Base-by-base conservation (phyloP, 495 filamentous ascomycete species). In the Pyronema domesticum region DNA sequence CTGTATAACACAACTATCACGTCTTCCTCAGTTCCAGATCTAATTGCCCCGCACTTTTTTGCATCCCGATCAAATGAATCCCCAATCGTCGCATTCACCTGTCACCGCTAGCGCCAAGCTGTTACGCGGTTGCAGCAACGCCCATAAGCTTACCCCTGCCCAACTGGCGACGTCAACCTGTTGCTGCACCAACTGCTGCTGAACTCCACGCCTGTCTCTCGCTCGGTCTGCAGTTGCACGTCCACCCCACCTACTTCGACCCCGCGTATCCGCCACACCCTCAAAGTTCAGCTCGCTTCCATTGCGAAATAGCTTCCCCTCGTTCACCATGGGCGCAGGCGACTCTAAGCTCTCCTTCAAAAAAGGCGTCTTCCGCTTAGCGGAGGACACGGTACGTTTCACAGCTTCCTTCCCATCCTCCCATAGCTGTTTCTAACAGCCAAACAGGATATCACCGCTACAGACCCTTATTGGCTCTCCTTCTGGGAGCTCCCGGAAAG, bases 261-360 rank as follows among this genome's bases (percentile, higher is more conserved):
- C 23, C 23, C 23, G 23, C 23, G 23, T 30, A 1, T 2, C 23
- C 23, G 23, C 23, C 23, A 5, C 23, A 5, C 23, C 2, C 23
- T 2, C 23, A 30, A 30, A 30, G 23, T 2, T 30, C 23, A 30
- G 5, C 5, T 30, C 23, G 23, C 23, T 30, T 5, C 23, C 2
- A 30, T 30, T 30, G 23, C 23, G 23, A 30, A 30, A 30, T 30
- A 30, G 23, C 5, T 30, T 5, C 23, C 23, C 5, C 23, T 30
- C 2, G 5, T 30, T 30, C 23, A 30, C 1, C 23, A 99, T 99
- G 91, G 91, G 91, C 67, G 91, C 91, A 65, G 95, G 91, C 68
- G 93, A 99, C 73, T 95, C 89, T 58, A 99, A 99, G 79, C 82
- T 95, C 63, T 85, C 88, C 63, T 96, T 99, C 79, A 99, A 96